Base-by-base conservation (phyloP, 306 rosid species). In the Rubus parviflorus region DNA sequence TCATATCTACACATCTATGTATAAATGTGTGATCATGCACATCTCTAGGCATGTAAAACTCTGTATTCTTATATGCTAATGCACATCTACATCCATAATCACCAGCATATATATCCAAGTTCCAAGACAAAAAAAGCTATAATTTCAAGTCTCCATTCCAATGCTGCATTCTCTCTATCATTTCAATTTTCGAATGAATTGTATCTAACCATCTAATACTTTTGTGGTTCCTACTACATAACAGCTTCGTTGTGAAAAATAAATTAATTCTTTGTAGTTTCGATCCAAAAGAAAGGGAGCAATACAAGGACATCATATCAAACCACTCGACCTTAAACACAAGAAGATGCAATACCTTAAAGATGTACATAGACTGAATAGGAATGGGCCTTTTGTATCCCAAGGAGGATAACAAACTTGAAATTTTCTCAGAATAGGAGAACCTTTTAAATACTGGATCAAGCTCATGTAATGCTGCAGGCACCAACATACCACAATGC, bases 361-460 rank as follows among this genome's bases (percentile, higher is more conserved):
- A 95, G 81, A 95, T 87, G 86, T 95, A 92, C 99, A 95, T 92
- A 48, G 98, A 92, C 89, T 95, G 98, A 86, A 90, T 77, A 76
- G 83, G 46, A 69, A 80, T 88, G 8, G 97, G 99, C 77, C 89
- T 88, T 89, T 86, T 88, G 89, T 92, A 95, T 72, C 87, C 91
- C 80, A 95, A 87, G 58, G 97, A 95, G 75, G 47, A 17, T 62
- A 95, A 79, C 88, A 95, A 79, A 75, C 89, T 75, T 6, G 91
- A 82, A 81, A 87, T 0, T 76, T 92, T 90, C 84, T 88, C 87
- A 3, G 97, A 92, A 75, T 77, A 78, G 73, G 98, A 90, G 85
- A 95, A 81, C 45, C 80, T 86, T 77, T 77, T 90, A 81, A 95
- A 95, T 66, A 90, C 90, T 1, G 97, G 97, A 73, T 95, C 97